phyloP scores from a whole-genome alignment of 371 early-diverging fungal genomes.

The Chytridiales sp. region DNA sequence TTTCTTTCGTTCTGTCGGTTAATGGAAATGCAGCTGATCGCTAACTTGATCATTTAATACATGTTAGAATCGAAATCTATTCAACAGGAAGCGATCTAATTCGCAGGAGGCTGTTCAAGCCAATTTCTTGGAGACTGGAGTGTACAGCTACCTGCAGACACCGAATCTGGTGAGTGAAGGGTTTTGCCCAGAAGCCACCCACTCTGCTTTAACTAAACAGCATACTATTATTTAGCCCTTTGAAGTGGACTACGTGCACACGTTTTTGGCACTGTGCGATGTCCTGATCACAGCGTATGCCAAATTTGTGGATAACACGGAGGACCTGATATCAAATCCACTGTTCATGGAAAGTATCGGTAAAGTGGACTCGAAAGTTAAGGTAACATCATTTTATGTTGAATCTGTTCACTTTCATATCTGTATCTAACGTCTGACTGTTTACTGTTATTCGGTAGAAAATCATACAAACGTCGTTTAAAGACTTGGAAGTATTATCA shows the following conservation, averaged over 20 bases:
- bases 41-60: too few species aligned
- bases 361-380: too few species aligned
- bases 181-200: neutral
- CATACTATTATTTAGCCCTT: slow-evolving; percentile 24
- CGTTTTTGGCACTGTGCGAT: slow-evolving; percentile 35
- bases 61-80: slow-evolving; percentile 9
- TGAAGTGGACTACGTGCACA: slow-evolving; percentile 34
- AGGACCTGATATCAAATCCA: too few species aligned
- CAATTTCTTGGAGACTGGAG: slow-evolving; percentile 22
- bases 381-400: too few species aligned
- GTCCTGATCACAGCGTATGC: slow-evolving; percentile 35
- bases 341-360: too few species aligned
- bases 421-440: too few species aligned
- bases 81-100: slow-evolving; percentile 2
- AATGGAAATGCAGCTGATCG: too few species aligned
- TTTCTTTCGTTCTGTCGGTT: too few species aligned
- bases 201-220: neutral
- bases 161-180: slow-evolving; percentile 32
- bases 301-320: slow-evolving; percentile 32
- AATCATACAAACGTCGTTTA: too few species aligned
- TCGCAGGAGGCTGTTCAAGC: slow-evolving; percentile 14
- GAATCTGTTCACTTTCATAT: too few species aligned
- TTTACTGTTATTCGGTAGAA: too few species aligned
- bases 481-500: too few species aligned
- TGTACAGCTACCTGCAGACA: slow-evolving; percentile 32